Evolutionary conservation across 2,329 filamentous ascomycete species (phyloP).

Genomic region (Rhinocladiella similis): DNA sequence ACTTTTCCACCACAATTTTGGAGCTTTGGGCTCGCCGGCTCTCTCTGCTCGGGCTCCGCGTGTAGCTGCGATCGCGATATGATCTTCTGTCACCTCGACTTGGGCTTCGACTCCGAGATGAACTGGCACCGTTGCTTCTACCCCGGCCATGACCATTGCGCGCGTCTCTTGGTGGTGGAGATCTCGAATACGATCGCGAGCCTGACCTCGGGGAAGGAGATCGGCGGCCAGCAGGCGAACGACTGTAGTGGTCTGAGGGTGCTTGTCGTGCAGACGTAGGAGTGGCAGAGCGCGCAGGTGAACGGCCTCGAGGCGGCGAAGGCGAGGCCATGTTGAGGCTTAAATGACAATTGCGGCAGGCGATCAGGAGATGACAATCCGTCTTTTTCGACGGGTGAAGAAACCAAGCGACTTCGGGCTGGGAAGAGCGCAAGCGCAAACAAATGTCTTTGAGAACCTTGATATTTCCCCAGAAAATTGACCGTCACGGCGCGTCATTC

Average conservation of each 20-base stretch:
- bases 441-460: neutral
- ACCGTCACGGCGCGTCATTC: neutral
- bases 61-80: conserved; percentile 41
- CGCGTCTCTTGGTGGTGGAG: conserved; percentile 26
- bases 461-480: neutral
- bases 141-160: conserved; percentile 31
- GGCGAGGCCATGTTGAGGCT: conserved; percentile 23
- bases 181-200: conserved; percentile 32
- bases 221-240: conserved; percentile 33
- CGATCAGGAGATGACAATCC: neutral
- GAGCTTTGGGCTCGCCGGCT: conserved; percentile 35
- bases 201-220: conserved; percentile 38
- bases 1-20: conserved; percentile 91
- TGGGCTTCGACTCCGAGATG: conserved; percentile 40
- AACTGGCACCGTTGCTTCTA: conserved; percentile 27
- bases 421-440: neutral
- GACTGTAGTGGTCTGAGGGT: conserved; percentile 22
- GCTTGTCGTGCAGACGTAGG: conserved; percentile 22
- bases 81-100: conserved; percentile 39
- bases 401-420: neutral
- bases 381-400: neutral
- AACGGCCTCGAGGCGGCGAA: conserved; percentile 28
- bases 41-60: conserved; percentile 35
- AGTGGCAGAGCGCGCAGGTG: conserved; percentile 27
- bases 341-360: neutral